phyloP scores from a whole-genome alignment of 2,329 filamentous ascomycete genomes.

The Tolypocladium guangdongense region DNA sequence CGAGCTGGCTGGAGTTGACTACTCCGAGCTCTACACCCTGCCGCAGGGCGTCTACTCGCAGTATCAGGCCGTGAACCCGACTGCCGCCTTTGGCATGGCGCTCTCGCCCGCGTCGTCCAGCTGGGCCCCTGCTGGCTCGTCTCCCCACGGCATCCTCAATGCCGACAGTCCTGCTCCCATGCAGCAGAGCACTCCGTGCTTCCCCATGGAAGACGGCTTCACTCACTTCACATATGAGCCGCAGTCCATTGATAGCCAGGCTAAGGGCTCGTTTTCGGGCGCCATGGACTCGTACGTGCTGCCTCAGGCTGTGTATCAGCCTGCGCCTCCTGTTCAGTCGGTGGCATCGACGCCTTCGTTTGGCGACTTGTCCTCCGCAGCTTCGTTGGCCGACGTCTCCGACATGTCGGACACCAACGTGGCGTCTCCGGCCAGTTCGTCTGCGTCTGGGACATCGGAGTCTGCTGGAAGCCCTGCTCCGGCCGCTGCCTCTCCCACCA shows the following conservation, averaged over 20 bases:
- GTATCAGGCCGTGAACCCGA: neutral
- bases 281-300: neutral
- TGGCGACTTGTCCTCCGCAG: neutral
- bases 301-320: neutral
- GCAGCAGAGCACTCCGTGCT: neutral
- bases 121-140: neutral
- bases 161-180: neutral
- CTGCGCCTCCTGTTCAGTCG: too few species aligned
- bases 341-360: neutral
- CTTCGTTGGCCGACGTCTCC: neutral
- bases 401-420: neutral
- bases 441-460: neutral
- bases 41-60: neutral
- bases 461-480: neutral
- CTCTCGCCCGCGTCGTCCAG: neutral
- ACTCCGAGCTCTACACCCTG: neutral
- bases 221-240: neutral
- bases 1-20: neutral
- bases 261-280: neutral
- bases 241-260: neutral
- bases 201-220: neutral
- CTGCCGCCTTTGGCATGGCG: neutral
- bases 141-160: neutral
- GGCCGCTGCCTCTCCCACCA: neutral
- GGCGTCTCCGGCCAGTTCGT: neutral